Conservation (phyloP, 2,329 filamentous ascomycete genomes). For the Furcasterigmium sp. region DNA sequence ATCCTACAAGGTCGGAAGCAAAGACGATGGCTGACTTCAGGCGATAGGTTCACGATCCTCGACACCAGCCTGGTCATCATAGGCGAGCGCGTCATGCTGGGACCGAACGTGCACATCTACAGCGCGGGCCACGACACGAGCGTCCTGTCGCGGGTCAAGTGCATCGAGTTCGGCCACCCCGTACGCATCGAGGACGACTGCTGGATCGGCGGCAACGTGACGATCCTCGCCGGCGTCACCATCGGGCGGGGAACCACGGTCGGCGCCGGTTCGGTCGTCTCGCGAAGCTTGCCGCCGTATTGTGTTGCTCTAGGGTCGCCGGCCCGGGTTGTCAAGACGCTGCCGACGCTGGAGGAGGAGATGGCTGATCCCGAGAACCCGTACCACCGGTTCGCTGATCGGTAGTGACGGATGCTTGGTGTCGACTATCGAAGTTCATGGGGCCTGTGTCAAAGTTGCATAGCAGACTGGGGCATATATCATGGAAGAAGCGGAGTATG, state of each 20-base stretch:
- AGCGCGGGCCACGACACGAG: conserved; percentile 47
- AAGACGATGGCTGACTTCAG: too few relatives aligned
- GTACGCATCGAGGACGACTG: conserved; percentile 41
- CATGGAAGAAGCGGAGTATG: too few relatives aligned
- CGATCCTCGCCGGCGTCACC: conserved; percentile 33
- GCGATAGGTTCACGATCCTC: conserved; percentile 33
- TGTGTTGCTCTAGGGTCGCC: conserved; percentile 30
- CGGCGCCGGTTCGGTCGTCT: conserved; percentile 32
- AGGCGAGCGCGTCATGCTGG: conserved; percentile 45
- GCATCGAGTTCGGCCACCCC: conserved; percentile 42
- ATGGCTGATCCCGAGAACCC: conserved; percentile 4
- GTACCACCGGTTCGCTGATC: conserved; percentile 4
- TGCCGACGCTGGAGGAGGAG: conserved; percentile 9
- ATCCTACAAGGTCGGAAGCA: not conserved
- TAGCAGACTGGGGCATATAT: too few relatives aligned
- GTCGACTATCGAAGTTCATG: too few relatives aligned
- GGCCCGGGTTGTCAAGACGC: conserved; percentile 23
- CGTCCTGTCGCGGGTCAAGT: conserved; percentile 37
- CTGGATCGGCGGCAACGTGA: conserved; percentile 41
- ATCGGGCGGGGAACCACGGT: conserved; percentile 34
- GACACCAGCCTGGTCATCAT: conserved; percentile 48
- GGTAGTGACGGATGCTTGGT: not conserved
- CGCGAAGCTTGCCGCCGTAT: conserved; percentile 26
- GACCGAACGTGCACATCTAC: conserved; percentile 46
- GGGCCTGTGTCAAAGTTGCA: too few relatives aligned